These are phyloP conservation scores for Diutina pseudorugosa DNA, from an alignment of 1,139 yeast species.

Conservation along the genomic window DNA sequence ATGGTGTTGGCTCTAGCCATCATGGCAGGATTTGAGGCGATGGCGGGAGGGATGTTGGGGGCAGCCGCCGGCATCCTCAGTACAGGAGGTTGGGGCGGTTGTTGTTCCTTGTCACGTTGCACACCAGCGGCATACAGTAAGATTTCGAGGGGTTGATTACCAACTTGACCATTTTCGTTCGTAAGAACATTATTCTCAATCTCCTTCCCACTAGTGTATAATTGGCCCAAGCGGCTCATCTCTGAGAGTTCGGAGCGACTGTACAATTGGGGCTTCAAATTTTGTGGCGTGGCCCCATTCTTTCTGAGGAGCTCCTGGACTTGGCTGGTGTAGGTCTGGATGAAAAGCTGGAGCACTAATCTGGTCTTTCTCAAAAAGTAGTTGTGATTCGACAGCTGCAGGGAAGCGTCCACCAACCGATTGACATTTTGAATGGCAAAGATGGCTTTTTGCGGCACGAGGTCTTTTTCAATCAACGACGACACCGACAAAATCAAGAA, in stretches of 20 bases:
- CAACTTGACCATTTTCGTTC: not conserved
- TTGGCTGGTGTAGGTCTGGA: conserved; percentile 49
- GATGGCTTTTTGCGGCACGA: conserved; percentile 39
- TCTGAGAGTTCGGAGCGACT: not conserved
- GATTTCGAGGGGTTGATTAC: not conserved
- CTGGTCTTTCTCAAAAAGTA: conserved; percentile 39
- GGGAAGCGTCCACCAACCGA: conserved; percentile 24
- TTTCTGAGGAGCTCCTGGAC: conserved; percentile 23
- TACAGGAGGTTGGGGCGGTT: not conserved
- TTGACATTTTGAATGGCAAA: conserved; percentile 30
- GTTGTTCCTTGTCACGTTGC: not conserved
- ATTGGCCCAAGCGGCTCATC: not conserved
- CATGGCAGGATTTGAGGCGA: not conserved
- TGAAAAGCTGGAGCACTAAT: conserved; percentile 42
- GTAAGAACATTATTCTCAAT: not conserved
- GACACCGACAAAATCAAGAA: conserved; percentile 45
- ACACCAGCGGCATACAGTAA: not conserved
- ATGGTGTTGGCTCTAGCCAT: not conserved
- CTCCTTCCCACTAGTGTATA: not conserved
- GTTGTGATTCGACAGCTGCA: conserved; percentile 31
- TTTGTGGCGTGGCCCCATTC: conserved; percentile 17
- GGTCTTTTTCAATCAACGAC: conserved; percentile 32
- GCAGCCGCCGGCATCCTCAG: not conserved
- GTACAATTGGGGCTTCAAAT: conserved; percentile 9
- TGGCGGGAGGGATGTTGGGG: not conserved